Conservation (phyloP, 2,329 filamentous ascomycete species). For the Pseudogymnoascus sp. region DNA sequence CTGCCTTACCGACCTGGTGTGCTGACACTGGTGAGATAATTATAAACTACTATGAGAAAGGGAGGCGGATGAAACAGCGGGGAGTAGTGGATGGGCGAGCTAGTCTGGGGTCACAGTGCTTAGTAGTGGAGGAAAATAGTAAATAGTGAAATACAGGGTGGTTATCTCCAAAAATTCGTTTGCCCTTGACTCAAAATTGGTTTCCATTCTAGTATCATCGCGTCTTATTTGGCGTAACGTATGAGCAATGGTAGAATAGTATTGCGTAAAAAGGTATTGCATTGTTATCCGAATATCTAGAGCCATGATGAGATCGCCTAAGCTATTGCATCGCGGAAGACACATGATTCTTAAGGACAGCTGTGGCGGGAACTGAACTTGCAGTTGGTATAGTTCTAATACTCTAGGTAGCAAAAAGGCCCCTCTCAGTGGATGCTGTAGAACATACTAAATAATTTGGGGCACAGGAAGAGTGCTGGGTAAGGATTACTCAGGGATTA, state of each 20-base stretch:
- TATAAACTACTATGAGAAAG: background rate
- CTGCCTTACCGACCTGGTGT: conserved; percentile 32
- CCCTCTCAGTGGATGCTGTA: background rate
- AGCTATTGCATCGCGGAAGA: background rate
- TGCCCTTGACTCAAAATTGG: background rate
- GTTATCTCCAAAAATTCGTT: background rate
- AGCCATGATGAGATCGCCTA: background rate
- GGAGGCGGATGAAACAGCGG: background rate
- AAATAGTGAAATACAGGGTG: background rate
- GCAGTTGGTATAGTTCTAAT: background rate
- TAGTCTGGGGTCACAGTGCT: background rate
- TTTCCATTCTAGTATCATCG: background rate
- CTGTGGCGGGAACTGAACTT: background rate
- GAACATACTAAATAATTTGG: background rate
- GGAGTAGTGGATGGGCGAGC: background rate
- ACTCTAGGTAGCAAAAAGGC: background rate
- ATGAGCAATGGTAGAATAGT: background rate
- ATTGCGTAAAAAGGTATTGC: background rate
- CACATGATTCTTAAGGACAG: background rate
- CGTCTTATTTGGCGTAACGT: background rate
- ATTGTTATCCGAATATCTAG: background rate
- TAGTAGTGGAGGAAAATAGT: background rate
- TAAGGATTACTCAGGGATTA: background rate
- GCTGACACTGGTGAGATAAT: conserved; percentile 4
- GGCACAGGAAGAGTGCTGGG: background rate